Conservation (phyloP, 2,329 filamentous ascomycete species). For the Penicillium sp. region DNA sequence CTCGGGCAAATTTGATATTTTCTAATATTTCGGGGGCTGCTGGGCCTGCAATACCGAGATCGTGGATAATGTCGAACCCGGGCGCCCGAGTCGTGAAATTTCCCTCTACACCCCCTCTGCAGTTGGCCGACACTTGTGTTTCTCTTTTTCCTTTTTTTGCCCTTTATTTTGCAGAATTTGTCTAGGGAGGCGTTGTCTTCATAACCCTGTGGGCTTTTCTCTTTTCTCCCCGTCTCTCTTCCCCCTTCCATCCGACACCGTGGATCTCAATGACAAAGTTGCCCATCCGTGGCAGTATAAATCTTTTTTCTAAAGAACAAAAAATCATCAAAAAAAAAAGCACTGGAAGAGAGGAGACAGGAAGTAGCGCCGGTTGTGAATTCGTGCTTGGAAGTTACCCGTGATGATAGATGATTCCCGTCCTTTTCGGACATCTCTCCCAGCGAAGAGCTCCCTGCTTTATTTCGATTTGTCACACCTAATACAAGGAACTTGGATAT, state of each 20-base stretch:
- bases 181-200: constrained; percentile 47
- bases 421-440: constrained; percentile 23
- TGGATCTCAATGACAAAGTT: constrained; percentile 31
- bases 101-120: constrained; percentile 30
- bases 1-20: constrained; percentile 34
- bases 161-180: constrained; percentile 43
- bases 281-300: constrained; percentile 24
- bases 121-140: constrained; percentile 39
- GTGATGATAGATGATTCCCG: constrained; percentile 32
- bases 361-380: constrained; percentile 17
- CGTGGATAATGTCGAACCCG: constrained; percentile 41
- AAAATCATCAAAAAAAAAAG: constrained; percentile 7
- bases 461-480: constrained; percentile 31
- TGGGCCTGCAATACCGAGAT: constrained; percentile 29
- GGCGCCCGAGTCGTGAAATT: constrained; percentile 29
- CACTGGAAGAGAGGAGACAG: constrained; percentile 5
- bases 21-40: constrained; percentile 30
- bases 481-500: constrained; percentile 31
- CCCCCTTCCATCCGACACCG: constrained; percentile 15
- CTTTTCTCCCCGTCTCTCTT: constrained; percentile 24
- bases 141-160: constrained; percentile 27
- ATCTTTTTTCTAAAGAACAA: constrained; percentile 3
- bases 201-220: constrained; percentile 40
- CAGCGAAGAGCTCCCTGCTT: constrained; percentile 24
- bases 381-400: constrained; percentile 2